Conservation (phyloP, 495 filamentous ascomycete species). For the Clohesyomyces aquaticus region DNA sequence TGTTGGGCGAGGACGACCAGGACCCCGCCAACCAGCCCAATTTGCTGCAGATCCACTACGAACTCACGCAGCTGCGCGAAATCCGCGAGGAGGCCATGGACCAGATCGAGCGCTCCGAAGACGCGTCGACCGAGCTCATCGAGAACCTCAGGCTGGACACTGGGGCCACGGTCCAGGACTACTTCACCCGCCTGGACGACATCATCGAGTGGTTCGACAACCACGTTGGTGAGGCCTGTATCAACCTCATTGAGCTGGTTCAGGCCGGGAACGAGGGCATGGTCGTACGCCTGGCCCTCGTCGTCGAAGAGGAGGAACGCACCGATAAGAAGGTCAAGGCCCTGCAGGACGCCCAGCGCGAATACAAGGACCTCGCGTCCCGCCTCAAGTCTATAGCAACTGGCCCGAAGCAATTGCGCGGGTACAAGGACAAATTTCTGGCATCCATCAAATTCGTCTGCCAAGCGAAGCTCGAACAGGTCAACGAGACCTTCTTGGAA, state of each 20-base stretch:
- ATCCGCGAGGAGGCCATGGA: slow-evolving; percentile 96
- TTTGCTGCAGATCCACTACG: slow-evolving; percentile 83
- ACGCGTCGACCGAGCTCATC: slow-evolving; percentile 46
- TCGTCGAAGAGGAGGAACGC: slow-evolving; percentile 95
- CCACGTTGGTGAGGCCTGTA: slow-evolving; percentile 81
- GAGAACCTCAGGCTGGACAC: slow-evolving; percentile 60
- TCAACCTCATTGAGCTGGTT: slow-evolving; percentile 86
- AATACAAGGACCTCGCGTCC: slow-evolving; percentile 89
- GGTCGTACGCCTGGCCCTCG: slow-evolving; percentile 85
- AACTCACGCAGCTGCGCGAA: slow-evolving; percentile 85
- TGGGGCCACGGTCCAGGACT: slow-evolving; percentile 74
- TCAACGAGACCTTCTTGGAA: slow-evolving; percentile 73
- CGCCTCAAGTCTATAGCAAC: slow-evolving; percentile 93
- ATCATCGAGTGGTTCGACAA: slow-evolving; percentile 94
- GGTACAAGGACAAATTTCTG: slow-evolving; percentile 95
- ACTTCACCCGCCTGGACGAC: slow-evolving; percentile 84
- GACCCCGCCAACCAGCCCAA: slow-evolving; percentile 92
- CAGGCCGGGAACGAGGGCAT: slow-evolving; percentile 81
- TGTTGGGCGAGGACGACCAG: slow-evolving; percentile 79
- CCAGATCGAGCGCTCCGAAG: slow-evolving; percentile 56
- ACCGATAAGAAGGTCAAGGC: slow-evolving; percentile 89
- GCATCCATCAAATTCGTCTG: slow-evolving; percentile 74
- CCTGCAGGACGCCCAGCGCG: slow-evolving; percentile 88
- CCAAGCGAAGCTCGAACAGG: slow-evolving; percentile 72
- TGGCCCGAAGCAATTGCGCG: slow-evolving; percentile 85